phyloP scores from a whole-genome alignment of 495 filamentous ascomycete genomes.

The Hyaloscypha bicolor region DNA sequence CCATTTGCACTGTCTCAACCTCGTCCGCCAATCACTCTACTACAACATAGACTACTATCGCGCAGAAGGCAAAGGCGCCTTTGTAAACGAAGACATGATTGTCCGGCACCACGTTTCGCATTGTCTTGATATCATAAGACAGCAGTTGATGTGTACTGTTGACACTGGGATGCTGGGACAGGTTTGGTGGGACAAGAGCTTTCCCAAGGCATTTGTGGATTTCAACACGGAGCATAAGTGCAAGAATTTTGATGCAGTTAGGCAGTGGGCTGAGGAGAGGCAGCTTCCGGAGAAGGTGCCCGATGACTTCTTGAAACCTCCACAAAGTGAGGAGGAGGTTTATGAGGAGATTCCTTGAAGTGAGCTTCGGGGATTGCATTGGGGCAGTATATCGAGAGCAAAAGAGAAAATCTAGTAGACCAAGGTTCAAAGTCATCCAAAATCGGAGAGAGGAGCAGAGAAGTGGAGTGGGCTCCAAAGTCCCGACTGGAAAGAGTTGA shows the following conservation, averaged over 20 bases:
- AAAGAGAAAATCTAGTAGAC: too few relatives aligned
- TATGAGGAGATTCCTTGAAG: constrained; percentile 43
- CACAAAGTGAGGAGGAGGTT: constrained; percentile 38
- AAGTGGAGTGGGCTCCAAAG: too few relatives aligned
- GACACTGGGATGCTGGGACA: constrained; percentile 55
- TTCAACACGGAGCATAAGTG: constrained; percentile 58
- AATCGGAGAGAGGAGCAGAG: too few relatives aligned
- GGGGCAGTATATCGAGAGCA: too few relatives aligned
- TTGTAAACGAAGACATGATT: constrained; percentile 50
- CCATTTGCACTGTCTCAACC: constrained; percentile 60
- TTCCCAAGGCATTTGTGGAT: constrained; percentile 49
- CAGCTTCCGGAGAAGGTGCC: constrained; percentile 44
- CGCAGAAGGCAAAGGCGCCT: constrained; percentile 44
- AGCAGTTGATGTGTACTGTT: constrained; percentile 57
- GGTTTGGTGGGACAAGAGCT: constrained; percentile 46
- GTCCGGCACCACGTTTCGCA: constrained; percentile 52
- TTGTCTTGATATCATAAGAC: constrained; percentile 56
- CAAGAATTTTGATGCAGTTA: constrained; percentile 55
- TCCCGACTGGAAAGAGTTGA: too few relatives aligned
- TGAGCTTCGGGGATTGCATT: too few relatives aligned
- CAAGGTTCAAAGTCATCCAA: too few relatives aligned
- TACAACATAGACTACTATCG: constrained; percentile 61
- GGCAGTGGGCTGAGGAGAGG: constrained; percentile 46
- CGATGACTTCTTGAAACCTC: constrained; percentile 45
- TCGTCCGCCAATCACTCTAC: constrained; percentile 55